These are phyloP conservation scores for Trametes cinnabarina DNA, from an alignment of 768 basidiomycete genomes.

Conservation along the genomic window DNA sequence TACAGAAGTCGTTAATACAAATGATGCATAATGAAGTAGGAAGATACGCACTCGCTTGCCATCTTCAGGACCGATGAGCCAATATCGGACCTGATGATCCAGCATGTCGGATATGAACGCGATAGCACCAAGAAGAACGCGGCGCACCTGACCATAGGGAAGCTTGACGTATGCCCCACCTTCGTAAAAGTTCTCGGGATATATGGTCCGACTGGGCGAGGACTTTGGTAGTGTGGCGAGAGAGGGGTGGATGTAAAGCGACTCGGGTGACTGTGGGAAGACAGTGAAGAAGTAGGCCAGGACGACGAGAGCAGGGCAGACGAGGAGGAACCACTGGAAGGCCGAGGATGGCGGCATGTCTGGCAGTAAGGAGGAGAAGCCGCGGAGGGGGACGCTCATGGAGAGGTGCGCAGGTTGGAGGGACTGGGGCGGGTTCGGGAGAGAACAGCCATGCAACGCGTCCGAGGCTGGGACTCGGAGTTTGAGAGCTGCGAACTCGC, in stretches of 20 bases:
- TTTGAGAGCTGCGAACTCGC: neutral
- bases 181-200: slow-evolving; percentile 66
- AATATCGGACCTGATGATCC: slow-evolving; percentile 62
- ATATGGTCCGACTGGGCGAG: slow-evolving; percentile 63
- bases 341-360: slow-evolving; percentile 27
- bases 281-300: slow-evolving; percentile 59
- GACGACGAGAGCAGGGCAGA: slow-evolving; percentile 60
- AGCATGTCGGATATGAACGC: slow-evolving; percentile 5
- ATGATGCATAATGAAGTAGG: neutral
- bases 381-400: slow-evolving; percentile 4
- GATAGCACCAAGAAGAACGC: neutral
- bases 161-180: slow-evolving; percentile 63
- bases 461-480: neutral
- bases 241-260: slow-evolving; percentile 51
- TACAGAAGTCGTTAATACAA: slow-evolving; percentile 26
- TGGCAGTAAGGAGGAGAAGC: slow-evolving; percentile 4
- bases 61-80: slow-evolving; percentile 68
- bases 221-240: slow-evolving; percentile 57
- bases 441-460: neutral
- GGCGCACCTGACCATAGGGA: slow-evolving; percentile 61
- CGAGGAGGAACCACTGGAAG: slow-evolving; percentile 46
- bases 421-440: neutral
- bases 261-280: slow-evolving; percentile 60
- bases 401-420: neutral
- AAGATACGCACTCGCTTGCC: slow-evolving; percentile 54